Evolutionary conservation across 1,284 basidiomycete species (phyloP), one percentile per base, ranked within the genome.

Genomic region (Irpex sp.): DNA sequence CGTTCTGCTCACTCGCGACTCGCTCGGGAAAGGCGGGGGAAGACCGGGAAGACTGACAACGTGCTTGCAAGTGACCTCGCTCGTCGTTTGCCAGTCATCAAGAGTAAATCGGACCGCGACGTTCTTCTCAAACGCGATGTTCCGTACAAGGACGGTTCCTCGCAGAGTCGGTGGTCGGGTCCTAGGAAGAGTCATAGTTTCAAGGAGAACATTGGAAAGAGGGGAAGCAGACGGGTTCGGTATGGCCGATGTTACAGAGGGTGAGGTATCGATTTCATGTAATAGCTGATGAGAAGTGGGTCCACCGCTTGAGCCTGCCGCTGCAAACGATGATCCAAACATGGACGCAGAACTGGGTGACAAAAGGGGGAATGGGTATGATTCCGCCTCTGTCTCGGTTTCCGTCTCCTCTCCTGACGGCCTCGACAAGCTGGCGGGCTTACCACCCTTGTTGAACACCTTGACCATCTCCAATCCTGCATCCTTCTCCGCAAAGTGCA

Each of bases 71-170:
- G 83, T 80, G 17, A 97, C 94, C 75, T 98, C 96, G 58, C 88
- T 92, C 1, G 93, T 93, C 1, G 96, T 98, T 68, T 91, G 86
- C 96, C 96, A 98, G 64, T 92, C 87, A 75, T 98, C 96, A 60
- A 96, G 81, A 1, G 96, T 98, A 76, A 97, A 98, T 11, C 96
- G 84, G 0, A 97, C 84, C 1, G 86, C 88, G 60, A 98, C 90
- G 67, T 85, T 84, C 77, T 98, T 98, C 74, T 94, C 88, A 70
- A 93, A 98, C 0, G 92, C 81, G 58, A 96, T 68, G 75, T 97
- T 97, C 69, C 89, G 85, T 44, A 95, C 93, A 59, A 93, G 82
- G 56, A 97, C 78, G 5, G 68, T 73, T 37, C 69, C 74, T 68
- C 70, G 73, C 51, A 74, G 71, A 17, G 87, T 81, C 36, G 85